phyloP scores from a whole-genome alignment of 2,329 filamentous ascomycete species.

The Fusarium verticillioides region DNA sequence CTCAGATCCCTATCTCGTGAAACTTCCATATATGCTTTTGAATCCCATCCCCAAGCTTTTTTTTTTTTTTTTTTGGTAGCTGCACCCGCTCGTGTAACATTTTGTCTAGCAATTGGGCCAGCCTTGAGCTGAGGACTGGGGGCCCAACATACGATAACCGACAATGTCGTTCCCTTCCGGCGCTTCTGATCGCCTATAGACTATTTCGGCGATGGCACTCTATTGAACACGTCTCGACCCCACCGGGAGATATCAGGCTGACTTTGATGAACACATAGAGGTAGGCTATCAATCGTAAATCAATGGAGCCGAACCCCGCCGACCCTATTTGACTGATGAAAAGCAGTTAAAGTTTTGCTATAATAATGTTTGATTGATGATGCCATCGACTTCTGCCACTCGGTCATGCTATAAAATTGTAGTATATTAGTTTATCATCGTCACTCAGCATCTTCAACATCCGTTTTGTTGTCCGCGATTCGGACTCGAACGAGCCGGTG shows the following conservation, averaged over 20 bases:
- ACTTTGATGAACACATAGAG: neutral
- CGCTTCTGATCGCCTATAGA: neutral
- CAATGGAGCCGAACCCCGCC: neutral
- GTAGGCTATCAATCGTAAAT: neutral
- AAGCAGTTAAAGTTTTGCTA: neutral
- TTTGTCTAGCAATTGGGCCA: neutral
- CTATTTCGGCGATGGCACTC: neutral
- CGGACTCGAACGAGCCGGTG: constrained; percentile 20
- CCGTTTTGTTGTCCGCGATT: constrained; percentile 16
- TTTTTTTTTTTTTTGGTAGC: neutral
- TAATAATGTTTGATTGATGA: too few species aligned
- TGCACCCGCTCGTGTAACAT: constrained; percentile 30
- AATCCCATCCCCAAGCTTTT: constrained; percentile 12
- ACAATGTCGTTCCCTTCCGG: neutral
- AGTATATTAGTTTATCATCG: neutral
- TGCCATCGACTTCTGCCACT: too few species aligned
- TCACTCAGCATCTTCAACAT: neutral
- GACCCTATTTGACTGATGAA: neutral
- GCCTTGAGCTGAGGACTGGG: neutral
- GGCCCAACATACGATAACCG: neutral
- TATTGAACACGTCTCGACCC: neutral
- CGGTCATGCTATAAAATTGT: too few species aligned
- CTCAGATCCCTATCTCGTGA: neutral
- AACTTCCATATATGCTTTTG: neutral
- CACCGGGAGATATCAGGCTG: neutral